Percentiles rank a stretch among this genome's conserved stretches.
Evolutionary conservation across 805 yeast species (phyloP).

Genomic region (Novakomyces olei): DNA sequence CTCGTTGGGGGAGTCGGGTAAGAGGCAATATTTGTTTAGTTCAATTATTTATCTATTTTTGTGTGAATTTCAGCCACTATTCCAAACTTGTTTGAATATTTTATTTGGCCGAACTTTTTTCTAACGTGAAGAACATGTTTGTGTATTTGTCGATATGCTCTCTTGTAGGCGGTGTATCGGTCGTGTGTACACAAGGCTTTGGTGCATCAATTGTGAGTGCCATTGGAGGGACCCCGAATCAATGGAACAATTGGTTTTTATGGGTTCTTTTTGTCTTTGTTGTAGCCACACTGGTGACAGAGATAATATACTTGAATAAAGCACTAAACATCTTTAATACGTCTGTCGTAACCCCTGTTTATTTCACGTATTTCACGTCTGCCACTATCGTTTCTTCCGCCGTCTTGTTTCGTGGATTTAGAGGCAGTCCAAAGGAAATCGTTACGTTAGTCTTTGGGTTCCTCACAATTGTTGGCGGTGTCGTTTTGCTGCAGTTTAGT

Average conservation of each 20-base stretch:
- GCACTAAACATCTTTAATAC: constrained; percentile 5
- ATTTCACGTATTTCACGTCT: constrained; percentile 4
- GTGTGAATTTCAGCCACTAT: no score
- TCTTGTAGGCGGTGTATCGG: constrained; percentile 5
- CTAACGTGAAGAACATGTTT: constrained; percentile 3
- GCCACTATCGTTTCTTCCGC: constrained; percentile 5
- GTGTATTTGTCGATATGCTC: constrained; percentile 4
- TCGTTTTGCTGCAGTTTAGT: constrained; percentile 2
- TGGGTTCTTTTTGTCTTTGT: constrained; percentile 3
- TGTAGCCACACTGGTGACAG: constrained; percentile 5
- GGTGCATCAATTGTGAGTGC: constrained; percentile 5
- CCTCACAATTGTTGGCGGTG: background rate
- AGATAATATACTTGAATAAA: constrained; percentile 5
- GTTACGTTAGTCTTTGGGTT: constrained; percentile 4
- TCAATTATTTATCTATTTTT: no score
- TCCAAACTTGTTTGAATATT: no score
- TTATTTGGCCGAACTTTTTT: no score
- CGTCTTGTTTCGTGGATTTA: constrained; percentile 4
- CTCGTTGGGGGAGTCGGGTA: constrained; percentile 3
- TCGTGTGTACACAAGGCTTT: constrained; percentile 4
- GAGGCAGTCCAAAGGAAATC: constrained; percentile 3
- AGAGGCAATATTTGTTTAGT: no score
- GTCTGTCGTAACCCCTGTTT: constrained; percentile 5
- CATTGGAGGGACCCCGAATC: constrained; percentile 5
- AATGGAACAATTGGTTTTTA: constrained; percentile 6